Base-by-base conservation (phyloP, 495 filamentous ascomycete species). In the Xylaria palmicola region DNA sequence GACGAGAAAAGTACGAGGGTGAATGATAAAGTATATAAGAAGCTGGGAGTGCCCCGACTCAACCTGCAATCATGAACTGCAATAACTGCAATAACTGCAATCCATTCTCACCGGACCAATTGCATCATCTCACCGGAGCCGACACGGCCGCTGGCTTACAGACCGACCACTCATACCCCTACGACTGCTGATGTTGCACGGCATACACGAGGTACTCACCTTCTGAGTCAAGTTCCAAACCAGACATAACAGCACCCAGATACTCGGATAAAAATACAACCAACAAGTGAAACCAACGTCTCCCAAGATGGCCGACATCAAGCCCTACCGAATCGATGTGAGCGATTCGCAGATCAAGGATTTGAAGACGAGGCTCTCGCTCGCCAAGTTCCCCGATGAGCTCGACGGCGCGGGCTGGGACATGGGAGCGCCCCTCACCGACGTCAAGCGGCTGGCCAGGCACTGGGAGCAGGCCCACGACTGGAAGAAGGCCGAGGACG, bases 401-500 rank as follows among this genome's bases (percentile, higher is more conserved):
- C 60, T 68, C 17, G 66, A 68, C 44, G 56, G 65, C 29, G 66
- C 71, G 10, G 67, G 68, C 24, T 75, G 74, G 74, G 65, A 67
- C 56, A 61, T 75, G 74, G 74, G 66, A 61, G 71, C 78, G 1
- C 82, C 83, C 20, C 70, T 85, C 9, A 65, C 73, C 3, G 83
- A 83, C 40, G 70, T 86, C 10, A 82, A 82, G 63, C 71, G 79
- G 26, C 59, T 86, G 30, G 72, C 76, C 0, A 63, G 73, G 13
- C 74, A 82, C 65, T 86, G 82, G 84, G 50, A 71, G 49, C 62
- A 79, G 41, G 72, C 71, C 19, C 80, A 75, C 47, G 73, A 81
- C 64, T 81, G 79, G 79, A 72, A 67, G 37, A 66, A 64, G 1
- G 65, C 70, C 17, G 85, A 88, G 62, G 65, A 68, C 1, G 64